Base-by-base conservation (phyloP, 441 rosid genomes). In the Syzygium malaccense region DNA sequence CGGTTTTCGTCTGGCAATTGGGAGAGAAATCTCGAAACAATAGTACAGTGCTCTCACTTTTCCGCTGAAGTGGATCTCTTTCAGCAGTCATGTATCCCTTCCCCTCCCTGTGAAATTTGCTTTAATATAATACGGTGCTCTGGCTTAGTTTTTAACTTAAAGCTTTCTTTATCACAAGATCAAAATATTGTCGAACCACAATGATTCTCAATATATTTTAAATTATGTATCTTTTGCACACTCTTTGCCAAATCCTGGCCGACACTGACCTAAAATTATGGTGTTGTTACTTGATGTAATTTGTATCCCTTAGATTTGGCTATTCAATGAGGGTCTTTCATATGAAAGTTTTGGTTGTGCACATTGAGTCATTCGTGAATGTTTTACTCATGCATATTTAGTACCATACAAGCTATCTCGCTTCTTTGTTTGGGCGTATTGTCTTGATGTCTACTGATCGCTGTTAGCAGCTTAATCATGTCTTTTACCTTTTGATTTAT, bases 1-100 rank as follows among this genome's bases (percentile, higher is more conserved):
- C 92, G 98, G 85, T 92, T 93, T 88, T 93, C 94, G 75, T 80
- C 55, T 62, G 87, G 83, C 91, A 98, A 96, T 88, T 98, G 98
- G 99, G 88, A 90, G 60, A 95, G 86, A 92, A 98, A 95, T 90
- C 90, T 93, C 75, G 97, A 97, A 89, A 95, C 98, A 4, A 88
- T 97, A 53, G 91, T 92, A 86, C 93, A 93, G 41, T 95, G 99
- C 99, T 96, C 98, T 83, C 98, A 98, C 4, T 98, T 93, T 89
- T 90, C 95, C 26, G 91, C 92, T 88, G 97, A 97, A 93, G 91
- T 89, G 6, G 99, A 98, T 83, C 95, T 98, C 86, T 96, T 95
- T 79, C 91, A 90, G 53, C 98, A 98, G 99, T 45, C 48, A 45
- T 45, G 99, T 98, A 91, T 48, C 28, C 79, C 41, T 30, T 58